phyloP scores from a whole-genome alignment of 2,329 filamentous ascomycete genomes.

The Metarhizium robertsii region DNA sequence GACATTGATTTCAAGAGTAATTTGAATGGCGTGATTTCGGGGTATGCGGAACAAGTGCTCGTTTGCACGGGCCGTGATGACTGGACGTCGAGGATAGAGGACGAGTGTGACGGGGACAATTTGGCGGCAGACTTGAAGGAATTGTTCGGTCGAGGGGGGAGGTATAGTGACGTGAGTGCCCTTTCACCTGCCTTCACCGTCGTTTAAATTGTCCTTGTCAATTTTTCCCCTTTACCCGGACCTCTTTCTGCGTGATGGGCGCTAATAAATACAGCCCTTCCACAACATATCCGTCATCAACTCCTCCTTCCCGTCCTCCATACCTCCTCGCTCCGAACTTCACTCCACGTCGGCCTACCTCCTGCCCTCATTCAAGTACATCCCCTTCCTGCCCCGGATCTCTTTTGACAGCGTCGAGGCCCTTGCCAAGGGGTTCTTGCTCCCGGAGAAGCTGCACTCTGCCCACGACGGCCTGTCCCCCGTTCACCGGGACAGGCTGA shows the following conservation, averaged over 20 bases:
- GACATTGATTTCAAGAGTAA: conserved; percentile 64
- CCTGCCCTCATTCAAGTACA: conserved; percentile 74
- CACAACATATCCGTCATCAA: conserved; percentile 72
- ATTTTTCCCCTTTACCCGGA: neutral
- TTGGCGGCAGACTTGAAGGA: conserved; percentile 64
- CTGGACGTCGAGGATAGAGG: conserved; percentile 78
- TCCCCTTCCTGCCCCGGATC: conserved; percentile 59
- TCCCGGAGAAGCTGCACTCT: conserved; percentile 52
- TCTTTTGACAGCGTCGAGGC: conserved; percentile 45
- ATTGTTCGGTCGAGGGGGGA: conserved; percentile 55
- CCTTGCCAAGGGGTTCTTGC: conserved; percentile 55
- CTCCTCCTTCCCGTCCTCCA: conserved; percentile 59
- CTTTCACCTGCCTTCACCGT: too few relatives aligned
- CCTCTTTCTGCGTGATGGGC: neutral
- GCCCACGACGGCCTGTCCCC: conserved; percentile 51
- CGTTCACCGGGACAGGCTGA: conserved; percentile 43
- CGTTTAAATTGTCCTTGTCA: neutral
- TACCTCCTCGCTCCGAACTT: conserved; percentile 31
- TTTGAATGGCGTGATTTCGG: conserved; percentile 67
- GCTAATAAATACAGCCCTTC: conserved; percentile 52
- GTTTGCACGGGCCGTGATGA: conserved; percentile 72
- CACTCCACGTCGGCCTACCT: conserved; percentile 61
- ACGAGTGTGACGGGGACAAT: conserved; percentile 60
- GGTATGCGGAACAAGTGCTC: conserved; percentile 74
- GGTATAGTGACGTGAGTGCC: conserved; percentile 53